phyloP scores from a whole-genome alignment of 768 basidiomycete genomes.

The Xanthoconium purpureum region DNA sequence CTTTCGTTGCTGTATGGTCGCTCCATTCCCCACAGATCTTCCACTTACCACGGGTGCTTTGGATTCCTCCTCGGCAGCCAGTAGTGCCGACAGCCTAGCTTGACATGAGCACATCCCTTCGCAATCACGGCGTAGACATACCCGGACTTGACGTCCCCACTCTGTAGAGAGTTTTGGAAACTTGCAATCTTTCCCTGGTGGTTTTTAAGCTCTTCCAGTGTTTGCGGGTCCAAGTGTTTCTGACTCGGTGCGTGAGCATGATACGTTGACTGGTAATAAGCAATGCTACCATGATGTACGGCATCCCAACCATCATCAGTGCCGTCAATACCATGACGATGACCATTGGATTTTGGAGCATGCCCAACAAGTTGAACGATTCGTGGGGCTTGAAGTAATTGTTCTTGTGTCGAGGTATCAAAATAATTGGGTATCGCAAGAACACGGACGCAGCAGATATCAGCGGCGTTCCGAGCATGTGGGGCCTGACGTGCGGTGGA shows the following conservation, averaged over 20 bases:
- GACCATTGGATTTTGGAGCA: constrained; percentile 86
- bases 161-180: constrained; percentile 55
- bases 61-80: constrained; percentile 40
- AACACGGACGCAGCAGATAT: constrained; percentile 52
- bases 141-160: constrained; percentile 59
- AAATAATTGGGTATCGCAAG: constrained; percentile 58
- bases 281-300: constrained; percentile 64
- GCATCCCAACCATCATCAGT: constrained; percentile 66
- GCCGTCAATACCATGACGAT: constrained; percentile 69
- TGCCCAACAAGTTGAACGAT: constrained; percentile 69
- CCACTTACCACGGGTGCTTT: constrained; percentile 24
- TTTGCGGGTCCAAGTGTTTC: constrained; percentile 77
- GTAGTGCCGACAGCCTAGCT: constrained; percentile 43
- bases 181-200: constrained; percentile 56
- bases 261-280: not conserved
- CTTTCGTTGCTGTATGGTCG: constrained; percentile 30
- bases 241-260: constrained; percentile 27
- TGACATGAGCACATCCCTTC: constrained; percentile 1
- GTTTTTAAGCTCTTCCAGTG: constrained; percentile 59
- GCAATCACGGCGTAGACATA: constrained; percentile 29
- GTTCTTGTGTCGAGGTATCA: constrained; percentile 54
- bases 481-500: constrained; percentile 55
- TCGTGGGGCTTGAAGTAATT: constrained; percentile 66
- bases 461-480: constrained; percentile 66
- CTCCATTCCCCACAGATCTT: constrained; percentile 18